These are phyloP conservation scores for Phaseolus coccineus DNA, from an alignment of 331 rosid species.

Conservation along the genomic window DNA sequence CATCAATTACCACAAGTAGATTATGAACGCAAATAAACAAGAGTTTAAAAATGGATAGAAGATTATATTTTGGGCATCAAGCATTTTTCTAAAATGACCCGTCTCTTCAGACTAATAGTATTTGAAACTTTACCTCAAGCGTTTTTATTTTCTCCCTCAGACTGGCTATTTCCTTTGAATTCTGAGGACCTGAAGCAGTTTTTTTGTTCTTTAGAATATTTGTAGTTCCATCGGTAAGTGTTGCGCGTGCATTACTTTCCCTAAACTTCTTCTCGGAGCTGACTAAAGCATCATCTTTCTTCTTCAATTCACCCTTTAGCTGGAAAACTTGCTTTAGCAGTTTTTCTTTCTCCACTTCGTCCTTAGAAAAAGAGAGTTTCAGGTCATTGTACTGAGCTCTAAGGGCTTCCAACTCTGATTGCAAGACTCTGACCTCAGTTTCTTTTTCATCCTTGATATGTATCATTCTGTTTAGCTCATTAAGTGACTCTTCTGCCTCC, in stretches of 20 bases:
- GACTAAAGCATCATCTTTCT: constrained; percentile 69
- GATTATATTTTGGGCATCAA: constrained; percentile 5
- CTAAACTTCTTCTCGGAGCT: constrained; percentile 70
- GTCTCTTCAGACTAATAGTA: constrained; percentile 3
- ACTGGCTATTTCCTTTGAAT: constrained; percentile 65
- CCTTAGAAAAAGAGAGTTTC: constrained; percentile 61
- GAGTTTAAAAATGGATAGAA: background rate
- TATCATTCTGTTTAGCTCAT: constrained; percentile 56
- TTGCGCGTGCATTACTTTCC: constrained; percentile 57
- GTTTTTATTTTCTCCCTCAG: constrained; percentile 78
- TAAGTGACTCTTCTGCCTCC: constrained; percentile 62
- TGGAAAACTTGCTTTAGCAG: constrained; percentile 71
- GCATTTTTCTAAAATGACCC: background rate
- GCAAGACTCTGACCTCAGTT: constrained; percentile 50
- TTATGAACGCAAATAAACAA: background rate
- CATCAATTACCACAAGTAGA: constrained; percentile 15
- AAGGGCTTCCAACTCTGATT: constrained; percentile 64
- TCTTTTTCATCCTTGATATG: constrained; percentile 67
- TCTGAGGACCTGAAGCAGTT: constrained; percentile 52
- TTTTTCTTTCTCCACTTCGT: constrained; percentile 77
- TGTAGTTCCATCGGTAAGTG: constrained; percentile 57
- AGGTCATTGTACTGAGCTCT: constrained; percentile 65
- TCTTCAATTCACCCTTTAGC: constrained; percentile 71
- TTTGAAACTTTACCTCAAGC: constrained; percentile 74
- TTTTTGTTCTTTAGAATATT: constrained; percentile 54